These are phyloP conservation scores for Candida frijolesensis DNA, from an alignment of 1,139 yeast species.

Conservation along the genomic window DNA sequence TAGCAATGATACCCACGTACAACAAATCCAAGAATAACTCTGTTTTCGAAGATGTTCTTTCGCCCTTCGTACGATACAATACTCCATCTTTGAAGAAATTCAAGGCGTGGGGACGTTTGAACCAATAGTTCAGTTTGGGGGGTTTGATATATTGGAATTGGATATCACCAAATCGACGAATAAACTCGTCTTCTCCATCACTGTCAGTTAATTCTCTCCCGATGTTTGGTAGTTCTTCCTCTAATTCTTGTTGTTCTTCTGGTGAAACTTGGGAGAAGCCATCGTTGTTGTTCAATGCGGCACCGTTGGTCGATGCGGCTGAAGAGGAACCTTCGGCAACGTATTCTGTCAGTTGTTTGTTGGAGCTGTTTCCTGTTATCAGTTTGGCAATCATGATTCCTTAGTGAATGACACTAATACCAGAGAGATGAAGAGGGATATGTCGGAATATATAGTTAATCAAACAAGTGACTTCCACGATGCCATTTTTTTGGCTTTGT, in stretches of 20 bases:
- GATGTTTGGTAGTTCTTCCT: conserved; percentile 8
- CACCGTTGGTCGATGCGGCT: neutral
- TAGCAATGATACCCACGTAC: conserved; percentile 67
- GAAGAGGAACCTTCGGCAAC: neutral
- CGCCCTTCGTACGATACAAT: conserved; percentile 57
- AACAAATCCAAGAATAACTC: conserved; percentile 65
- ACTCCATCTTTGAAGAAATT: conserved; percentile 63
- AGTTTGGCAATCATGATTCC: neutral
- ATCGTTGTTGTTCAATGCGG: neutral
- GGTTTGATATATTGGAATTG: conserved; percentile 49
- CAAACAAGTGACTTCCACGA: too few relatives aligned
- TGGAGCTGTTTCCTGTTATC: neutral
- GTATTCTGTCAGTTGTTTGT: neutral
- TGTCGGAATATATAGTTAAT: neutral
- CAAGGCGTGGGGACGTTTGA: conserved; percentile 59
- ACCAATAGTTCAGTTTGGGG: conserved; percentile 47
- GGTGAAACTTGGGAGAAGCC: neutral
- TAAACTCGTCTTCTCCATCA: conserved; percentile 50
- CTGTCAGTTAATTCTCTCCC: conserved; percentile 28
- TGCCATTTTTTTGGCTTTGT: too few relatives aligned
- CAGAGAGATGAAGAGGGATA: neutral
- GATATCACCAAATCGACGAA: conserved; percentile 53
- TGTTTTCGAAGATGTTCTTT: conserved; percentile 51
- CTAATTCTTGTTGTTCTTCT: conserved; percentile 2
- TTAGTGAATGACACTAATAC: neutral